phyloP scores from a whole-genome alignment of 2,329 filamentous ascomycete genomes.

The Dactylellina haptotyla region DNA sequence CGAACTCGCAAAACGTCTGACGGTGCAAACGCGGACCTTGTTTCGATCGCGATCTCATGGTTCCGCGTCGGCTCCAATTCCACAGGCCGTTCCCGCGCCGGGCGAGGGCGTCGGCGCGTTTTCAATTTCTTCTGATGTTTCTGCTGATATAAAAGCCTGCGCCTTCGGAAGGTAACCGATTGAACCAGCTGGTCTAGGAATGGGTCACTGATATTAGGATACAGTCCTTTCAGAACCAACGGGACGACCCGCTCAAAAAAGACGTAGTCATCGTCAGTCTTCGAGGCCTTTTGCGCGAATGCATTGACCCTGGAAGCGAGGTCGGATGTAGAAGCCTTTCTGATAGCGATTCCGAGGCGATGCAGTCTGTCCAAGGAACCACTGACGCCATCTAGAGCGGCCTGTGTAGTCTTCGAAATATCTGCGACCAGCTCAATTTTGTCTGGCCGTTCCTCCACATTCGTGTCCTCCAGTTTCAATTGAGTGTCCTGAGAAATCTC shows the following conservation, averaged over 20 bases:
- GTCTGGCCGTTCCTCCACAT: not conserved
- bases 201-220: conserved; percentile 12
- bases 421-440: not conserved
- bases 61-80: conserved; percentile 2
- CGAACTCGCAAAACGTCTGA: not conserved
- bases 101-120: not conserved
- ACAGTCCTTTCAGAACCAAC: conserved; percentile 8
- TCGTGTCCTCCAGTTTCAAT: not conserved
- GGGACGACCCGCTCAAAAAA: conserved; percentile 10
- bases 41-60: not conserved
- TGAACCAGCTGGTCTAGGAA: conserved; percentile 1
- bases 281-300: not conserved
- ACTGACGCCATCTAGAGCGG: conserved; percentile 1
- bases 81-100: not conserved
- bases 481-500: not conserved
- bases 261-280: not conserved
- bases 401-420: conserved; percentile 3
- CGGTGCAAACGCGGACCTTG: not conserved
- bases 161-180: conserved; percentile 17
- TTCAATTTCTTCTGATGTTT: conserved; percentile 26
- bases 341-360: conserved; percentile 20
- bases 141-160: conserved; percentile 18
- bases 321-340: conserved; percentile 15
- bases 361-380: conserved; percentile 14
- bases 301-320: not conserved